Evolutionary conservation across 2,329 filamentous ascomycete genomes (phyloP).

Genomic region (Stagonosporopsis cucurbitacearum): DNA sequence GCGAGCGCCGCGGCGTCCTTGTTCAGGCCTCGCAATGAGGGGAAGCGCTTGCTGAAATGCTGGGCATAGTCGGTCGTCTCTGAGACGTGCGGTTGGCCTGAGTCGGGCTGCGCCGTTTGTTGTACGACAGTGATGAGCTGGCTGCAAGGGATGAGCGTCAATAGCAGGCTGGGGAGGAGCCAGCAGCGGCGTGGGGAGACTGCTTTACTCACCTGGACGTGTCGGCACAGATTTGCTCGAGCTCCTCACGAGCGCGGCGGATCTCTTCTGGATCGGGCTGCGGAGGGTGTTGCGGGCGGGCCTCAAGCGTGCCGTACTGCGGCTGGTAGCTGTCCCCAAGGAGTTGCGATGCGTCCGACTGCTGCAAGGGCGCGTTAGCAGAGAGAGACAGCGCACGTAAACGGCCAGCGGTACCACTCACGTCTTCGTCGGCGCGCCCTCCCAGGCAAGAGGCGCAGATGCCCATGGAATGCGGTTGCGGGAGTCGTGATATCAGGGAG

Average conservation of each 20-base stretch:
- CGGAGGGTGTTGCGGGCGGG: constrained; percentile 34
- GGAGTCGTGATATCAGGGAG: constrained; percentile 9
- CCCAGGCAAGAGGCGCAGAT: constrained; percentile 58
- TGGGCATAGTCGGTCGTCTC: constrained; percentile 51
- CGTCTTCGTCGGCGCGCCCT: constrained; percentile 53
- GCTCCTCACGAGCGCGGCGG: constrained; percentile 54
- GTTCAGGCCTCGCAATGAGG: constrained; percentile 29
- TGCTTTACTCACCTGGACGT: constrained; percentile 52
- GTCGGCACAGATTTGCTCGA: constrained; percentile 58
- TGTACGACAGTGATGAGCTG: constrained; percentile 59
- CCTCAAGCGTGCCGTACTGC: constrained; percentile 53
- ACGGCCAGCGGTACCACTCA: constrained; percentile 36
- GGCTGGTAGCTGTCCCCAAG: constrained; percentile 52
- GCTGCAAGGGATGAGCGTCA: constrained; percentile 46
- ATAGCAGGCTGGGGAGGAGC: constrained; percentile 1
- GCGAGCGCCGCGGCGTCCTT: constrained; percentile 29
- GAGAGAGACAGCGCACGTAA: constrained; percentile 8
- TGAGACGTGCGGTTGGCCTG: constrained; percentile 27
- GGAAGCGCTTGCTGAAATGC: constrained; percentile 53
- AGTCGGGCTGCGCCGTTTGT: constrained; percentile 49
- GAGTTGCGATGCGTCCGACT: constrained; percentile 55
- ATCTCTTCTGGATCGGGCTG: constrained; percentile 59
- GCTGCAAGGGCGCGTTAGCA: constrained; percentile 48
- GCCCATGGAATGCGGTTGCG: constrained; percentile 51
- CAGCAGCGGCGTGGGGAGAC: neutral